phyloP scores from a whole-genome alignment of 805 yeast species.

The Wickerhamiella azyma region DNA sequence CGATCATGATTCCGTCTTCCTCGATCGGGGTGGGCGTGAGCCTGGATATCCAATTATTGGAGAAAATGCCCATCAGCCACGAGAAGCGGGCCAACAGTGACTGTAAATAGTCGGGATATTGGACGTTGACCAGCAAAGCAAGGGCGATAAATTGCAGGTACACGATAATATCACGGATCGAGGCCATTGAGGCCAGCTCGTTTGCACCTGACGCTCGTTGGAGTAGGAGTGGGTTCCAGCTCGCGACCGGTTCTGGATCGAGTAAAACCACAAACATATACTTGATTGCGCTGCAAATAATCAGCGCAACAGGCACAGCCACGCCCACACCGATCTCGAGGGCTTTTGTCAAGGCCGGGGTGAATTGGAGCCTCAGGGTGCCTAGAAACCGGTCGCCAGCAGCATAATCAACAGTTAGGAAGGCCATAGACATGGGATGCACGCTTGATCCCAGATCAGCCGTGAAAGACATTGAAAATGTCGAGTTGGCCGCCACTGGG shows the following conservation, averaged over 20 bases:
- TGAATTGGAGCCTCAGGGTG: neutral
- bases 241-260: constrained; percentile 4
- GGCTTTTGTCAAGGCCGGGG: neutral
- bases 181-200: constrained; percentile 1
- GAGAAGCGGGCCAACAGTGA: neutral
- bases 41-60: neutral
- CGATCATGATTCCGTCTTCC: neutral
- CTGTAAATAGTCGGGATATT: constrained; percentile 3
- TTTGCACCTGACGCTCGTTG: constrained; percentile 3
- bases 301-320: neutral
- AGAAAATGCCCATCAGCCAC: constrained; percentile 3
- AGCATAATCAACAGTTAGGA: neutral
- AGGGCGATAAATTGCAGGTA: neutral
- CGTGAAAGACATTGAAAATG: neutral
- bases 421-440: neutral
- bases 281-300: neutral
- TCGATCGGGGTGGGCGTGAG: neutral
- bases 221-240: constrained; percentile 1
- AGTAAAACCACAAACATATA: neutral
- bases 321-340: neutral
- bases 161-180: neutral
- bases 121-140: neutral
- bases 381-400: constrained; percentile 1
- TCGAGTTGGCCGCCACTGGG: neutral
- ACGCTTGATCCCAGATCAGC: neutral